Conservation (phyloP, 2,329 filamentous ascomycete genomes). For the Penicillium sp. region DNA sequence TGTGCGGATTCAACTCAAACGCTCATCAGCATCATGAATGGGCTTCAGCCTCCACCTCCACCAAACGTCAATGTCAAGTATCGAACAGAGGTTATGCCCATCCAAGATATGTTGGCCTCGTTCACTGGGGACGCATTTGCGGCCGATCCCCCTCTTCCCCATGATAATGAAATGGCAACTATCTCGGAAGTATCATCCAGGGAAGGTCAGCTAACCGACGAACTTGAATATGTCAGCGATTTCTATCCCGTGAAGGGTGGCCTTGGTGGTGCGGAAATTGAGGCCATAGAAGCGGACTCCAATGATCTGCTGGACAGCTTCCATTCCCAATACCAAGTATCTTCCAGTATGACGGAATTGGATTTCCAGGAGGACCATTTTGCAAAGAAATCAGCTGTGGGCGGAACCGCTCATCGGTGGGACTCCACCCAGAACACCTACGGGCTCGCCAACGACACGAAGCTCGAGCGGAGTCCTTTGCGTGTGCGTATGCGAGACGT, state of each 20-base stretch:
- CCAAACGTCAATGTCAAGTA: constrained; percentile 83
- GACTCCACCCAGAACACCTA: constrained; percentile 74
- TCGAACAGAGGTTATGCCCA: constrained; percentile 77
- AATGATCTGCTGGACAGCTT: constrained; percentile 50
- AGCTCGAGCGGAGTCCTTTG: constrained; percentile 66
- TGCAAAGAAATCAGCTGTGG: constrained; percentile 57
- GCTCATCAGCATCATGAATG: constrained; percentile 73
- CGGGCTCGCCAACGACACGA: constrained; percentile 60
- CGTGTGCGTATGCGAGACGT: constrained; percentile 78
- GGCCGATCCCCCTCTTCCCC: constrained; percentile 27
- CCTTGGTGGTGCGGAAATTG: constrained; percentile 41
- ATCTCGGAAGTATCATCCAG: constrained; percentile 43
- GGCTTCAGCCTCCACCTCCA: constrained; percentile 76
- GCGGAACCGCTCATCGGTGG: constrained; percentile 73
- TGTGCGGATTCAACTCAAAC: constrained; percentile 98
- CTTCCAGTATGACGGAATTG: constrained; percentile 60
- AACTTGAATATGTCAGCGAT: constrained; percentile 54
- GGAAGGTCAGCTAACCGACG: constrained; percentile 38
- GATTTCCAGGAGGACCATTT: constrained; percentile 79
- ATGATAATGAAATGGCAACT: constrained; percentile 44
- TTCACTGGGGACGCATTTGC: constrained; percentile 82
- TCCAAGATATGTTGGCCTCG: constrained; percentile 84
- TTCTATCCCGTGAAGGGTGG: constrained; percentile 50
- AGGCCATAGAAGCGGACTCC: constrained; percentile 33
- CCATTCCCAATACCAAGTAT: constrained; percentile 53